These are phyloP conservation scores for Scedosporium dehoogii DNA, from an alignment of 2,329 filamentous ascomycete genomes.

Conservation along the genomic window DNA sequence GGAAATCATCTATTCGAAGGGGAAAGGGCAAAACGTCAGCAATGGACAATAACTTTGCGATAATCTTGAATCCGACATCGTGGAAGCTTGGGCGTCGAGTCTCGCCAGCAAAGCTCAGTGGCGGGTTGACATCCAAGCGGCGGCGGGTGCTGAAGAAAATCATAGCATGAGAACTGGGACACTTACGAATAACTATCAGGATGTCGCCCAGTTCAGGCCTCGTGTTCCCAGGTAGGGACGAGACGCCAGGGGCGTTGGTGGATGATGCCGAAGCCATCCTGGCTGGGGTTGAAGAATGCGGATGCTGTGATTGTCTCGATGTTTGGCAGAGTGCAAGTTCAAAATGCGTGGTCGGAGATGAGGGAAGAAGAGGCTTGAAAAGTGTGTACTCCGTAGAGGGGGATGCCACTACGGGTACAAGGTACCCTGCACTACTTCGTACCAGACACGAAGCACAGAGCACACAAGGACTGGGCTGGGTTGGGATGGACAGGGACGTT, in stretches of 20 bases:
- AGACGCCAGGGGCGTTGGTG: neutral
- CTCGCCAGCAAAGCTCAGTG: neutral
- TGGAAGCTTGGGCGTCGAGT: neutral
- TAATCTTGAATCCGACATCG: no score
- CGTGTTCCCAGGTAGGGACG: constrained; percentile 14
- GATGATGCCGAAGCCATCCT: constrained; percentile 30
- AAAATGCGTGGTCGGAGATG: constrained; percentile 12
- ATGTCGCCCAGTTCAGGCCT: constrained; percentile 55
- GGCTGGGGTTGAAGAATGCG: neutral
- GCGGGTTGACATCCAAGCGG: neutral
- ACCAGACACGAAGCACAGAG: neutral
- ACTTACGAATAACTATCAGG: constrained; percentile 63
- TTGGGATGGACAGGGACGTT: no score
- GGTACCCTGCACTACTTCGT: neutral
- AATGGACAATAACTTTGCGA: neutral
- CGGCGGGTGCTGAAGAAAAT: neutral
- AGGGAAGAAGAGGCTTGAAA: constrained; percentile 9
- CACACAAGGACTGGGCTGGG: no score
- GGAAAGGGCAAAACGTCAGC: constrained; percentile 4
- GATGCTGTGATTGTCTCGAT: constrained; percentile 12
- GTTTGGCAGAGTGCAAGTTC: constrained; percentile 9
- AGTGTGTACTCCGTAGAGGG: constrained; percentile 1
- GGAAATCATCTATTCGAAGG: constrained; percentile 65
- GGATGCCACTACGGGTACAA: neutral
- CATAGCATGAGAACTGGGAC: neutral